Evolutionary conservation across 148 eudicot species (phyloP), one percentile per base, ranked within the genome.

Genomic region (Nyssa sinensis): DNA sequence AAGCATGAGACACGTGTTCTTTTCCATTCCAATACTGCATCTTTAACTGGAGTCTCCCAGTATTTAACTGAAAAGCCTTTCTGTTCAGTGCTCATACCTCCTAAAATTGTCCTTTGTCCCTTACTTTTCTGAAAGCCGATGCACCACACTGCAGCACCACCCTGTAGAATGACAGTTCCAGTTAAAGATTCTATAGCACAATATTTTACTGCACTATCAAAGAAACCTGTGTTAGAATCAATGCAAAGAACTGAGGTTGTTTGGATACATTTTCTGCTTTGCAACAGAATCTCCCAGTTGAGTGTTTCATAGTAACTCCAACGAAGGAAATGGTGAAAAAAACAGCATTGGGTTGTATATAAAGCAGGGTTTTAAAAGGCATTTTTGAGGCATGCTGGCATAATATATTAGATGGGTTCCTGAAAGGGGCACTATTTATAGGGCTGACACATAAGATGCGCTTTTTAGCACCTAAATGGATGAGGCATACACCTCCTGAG

Each of bases 101-200:
- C 96, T 75, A 91, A 81, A 75, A 91, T 91, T 31, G 97, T 74
- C 24, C 72, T 79, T 71, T 91, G 91, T 68, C 91, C 88, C 66
- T 86, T 81, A 39, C 84, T 81, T 79, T 87, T 89, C 91, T 91
- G 97, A 77, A 91, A 75, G 65, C 93, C 97, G 80, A 89, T 87
- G 73, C 97, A 91, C 97, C 97, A 91, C 5, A 88, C 86, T 49
- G 79, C 82, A 69, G 88, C 90, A 35, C 90, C 93, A 67, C 84
- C 90, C 97, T 91, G 80, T 69, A 81, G 17, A 74, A 75, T 21
- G 7, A 27, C 58, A 62, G 16, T 44, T 44, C 1, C 1, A 44
- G 51, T 44, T 44, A 44, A 44, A 6, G 16, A 44, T 44, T 44
- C 19, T 44, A 12, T 44, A 44, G 51, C 17, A 44, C 12, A 44